A percentile compares a stretch with the other conserved stretches of the same genome.
phyloP scores from a whole-genome alignment of 2,329 filamentous ascomycete genomes.

The Cladosporium sp. region DNA sequence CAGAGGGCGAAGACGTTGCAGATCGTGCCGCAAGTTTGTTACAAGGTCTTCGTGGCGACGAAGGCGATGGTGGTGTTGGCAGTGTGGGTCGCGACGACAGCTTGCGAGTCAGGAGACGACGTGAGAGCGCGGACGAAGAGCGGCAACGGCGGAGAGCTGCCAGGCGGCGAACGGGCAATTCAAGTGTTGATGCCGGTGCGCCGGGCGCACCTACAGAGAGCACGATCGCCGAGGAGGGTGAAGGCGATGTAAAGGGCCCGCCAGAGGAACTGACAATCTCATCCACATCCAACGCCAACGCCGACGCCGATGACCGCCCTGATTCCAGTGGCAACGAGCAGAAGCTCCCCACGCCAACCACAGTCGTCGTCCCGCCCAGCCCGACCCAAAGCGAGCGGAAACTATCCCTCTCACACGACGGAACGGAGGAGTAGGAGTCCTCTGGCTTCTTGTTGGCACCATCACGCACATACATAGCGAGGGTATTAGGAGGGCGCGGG shows the following conservation, averaged over 20 bases:
- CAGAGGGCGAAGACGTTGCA: constrained; percentile 68
- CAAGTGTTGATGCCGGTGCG: constrained; percentile 27
- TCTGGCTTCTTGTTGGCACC: not conserved
- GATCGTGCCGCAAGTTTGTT: constrained; percentile 78
- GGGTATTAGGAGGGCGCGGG: not conserved
- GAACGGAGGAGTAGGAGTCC: not conserved
- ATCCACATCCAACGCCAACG: constrained; percentile 19
- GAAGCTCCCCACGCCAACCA: constrained; percentile 20
- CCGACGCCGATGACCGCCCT: constrained; percentile 18
- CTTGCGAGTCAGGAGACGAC: constrained; percentile 52
- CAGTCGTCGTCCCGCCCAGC: constrained; percentile 29
- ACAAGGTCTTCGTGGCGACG: constrained; percentile 72
- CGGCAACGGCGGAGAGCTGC: constrained; percentile 63
- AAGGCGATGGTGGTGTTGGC: constrained; percentile 44
- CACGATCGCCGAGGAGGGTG: constrained; percentile 30
- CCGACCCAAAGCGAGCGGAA: constrained; percentile 19
- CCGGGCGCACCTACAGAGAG: constrained; percentile 30
- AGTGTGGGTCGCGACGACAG: constrained; percentile 24
- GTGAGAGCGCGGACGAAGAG: constrained; percentile 78
- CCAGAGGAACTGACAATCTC: constrained; percentile 26
- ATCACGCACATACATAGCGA: not conserved
- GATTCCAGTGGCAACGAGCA: not conserved
- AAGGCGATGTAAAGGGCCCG: constrained; percentile 13
- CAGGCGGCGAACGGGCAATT: constrained; percentile 26
- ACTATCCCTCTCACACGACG: not conserved